Base-by-base conservation (phyloP, 768 basidiomycete genomes). In the Pleurotus ostreatus region DNA sequence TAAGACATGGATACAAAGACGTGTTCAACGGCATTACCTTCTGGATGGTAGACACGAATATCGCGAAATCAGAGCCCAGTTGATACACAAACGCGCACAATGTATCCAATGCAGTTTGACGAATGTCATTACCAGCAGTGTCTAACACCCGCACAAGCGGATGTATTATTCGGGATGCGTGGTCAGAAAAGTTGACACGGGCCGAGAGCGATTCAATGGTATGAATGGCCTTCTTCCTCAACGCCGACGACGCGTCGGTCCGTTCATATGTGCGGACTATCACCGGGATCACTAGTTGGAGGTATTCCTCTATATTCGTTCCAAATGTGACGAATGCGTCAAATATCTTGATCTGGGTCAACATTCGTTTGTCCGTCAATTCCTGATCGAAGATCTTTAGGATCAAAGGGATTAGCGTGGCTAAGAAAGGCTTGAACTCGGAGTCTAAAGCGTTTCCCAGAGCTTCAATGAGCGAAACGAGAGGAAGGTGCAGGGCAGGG, bases 1-100 rank as follows among this genome's bases (percentile, higher is more conserved):
- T 15, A 49, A 26, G 47, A 20, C 54, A 44, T 16, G 34, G 39
- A 20, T 18, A 61, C 23, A 26, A 26, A 5, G 18, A 15, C 8
- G 57, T 3, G 8, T n/a, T 16, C 15, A 18, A 4, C 2, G 15
- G n/a, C 11, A n/a, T 15, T 45, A 91, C 95, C 80, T 98, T 98
- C 70, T 93, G 93, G 61, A 99, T 91, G 62, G 95, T 95, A 0
- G 97, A 94, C 37, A 98, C 91, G 63, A 98, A 99, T 44, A 99
- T 93, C 3, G 97, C 94, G 62, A 95, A 99, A 68, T 98, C 96
- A 0, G 95, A 87, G 1, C 95, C 95, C 52, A 99, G 83, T 65
- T 99, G 97, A 38, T 93, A 79, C 39, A 98, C 86, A 40, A 98
- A 77, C 0, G 94, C 90, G 67, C 93, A 97, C 1, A 99, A 74